phyloP scores from a whole-genome alignment of 306 rosid species.

The Quercus aquifolioides region DNA sequence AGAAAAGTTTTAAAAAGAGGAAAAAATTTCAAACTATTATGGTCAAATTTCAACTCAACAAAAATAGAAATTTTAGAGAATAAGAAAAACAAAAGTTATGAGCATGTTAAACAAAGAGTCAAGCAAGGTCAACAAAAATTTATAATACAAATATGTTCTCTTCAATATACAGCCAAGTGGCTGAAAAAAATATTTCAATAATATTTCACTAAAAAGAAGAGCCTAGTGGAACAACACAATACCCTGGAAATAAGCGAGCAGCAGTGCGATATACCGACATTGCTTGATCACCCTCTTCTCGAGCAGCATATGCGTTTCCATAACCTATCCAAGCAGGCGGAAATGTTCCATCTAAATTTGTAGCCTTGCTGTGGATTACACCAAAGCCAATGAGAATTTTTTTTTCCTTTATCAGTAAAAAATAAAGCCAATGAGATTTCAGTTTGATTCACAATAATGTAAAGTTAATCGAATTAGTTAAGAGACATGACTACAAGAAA shows the following conservation, averaged over 20 bases:
- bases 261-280: conserved; percentile 97
- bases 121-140: neutral
- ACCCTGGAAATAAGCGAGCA: conserved; percentile 99
- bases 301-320: conserved; percentile 93
- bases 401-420: neutral
- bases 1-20: neutral
- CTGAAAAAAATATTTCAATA: neutral
- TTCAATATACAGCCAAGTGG: neutral
- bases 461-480: neutral
- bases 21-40: neutral
- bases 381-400: conserved; percentile 22
- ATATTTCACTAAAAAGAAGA: neutral
- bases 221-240: neutral
- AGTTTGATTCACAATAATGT: neutral
- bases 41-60: neutral
- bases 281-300: conserved; percentile 98
- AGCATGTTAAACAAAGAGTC: neutral
- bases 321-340: conserved; percentile 97
- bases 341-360: conserved; percentile 86
- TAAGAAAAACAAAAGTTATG: neutral
- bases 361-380: conserved; percentile 68
- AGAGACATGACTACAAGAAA: neutral
- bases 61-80: neutral
- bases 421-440: neutral
- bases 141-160: neutral